These are phyloP conservation scores for Coemansia sp. DNA, from an alignment of 192 early-diverging fungal species.

Conservation along the genomic window DNA sequence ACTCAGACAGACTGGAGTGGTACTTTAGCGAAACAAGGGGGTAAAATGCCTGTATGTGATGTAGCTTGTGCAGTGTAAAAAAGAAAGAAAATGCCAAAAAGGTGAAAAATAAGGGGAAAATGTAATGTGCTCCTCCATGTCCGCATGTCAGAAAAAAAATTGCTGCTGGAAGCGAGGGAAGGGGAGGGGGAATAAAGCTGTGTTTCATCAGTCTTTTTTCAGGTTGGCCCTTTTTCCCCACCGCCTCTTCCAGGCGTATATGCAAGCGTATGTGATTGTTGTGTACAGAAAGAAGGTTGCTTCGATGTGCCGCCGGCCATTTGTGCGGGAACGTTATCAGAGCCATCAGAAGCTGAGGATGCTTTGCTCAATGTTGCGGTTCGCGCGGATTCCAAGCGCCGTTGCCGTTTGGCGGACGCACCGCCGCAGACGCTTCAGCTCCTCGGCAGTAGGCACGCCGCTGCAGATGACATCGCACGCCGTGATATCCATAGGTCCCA, in stretches of 20 bases:
- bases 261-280: not conserved
- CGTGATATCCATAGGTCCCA: conserved; percentile 53
- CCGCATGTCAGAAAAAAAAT: conserved; percentile 1
- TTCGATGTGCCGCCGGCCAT: not conserved
- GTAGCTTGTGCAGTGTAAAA: not conserved
- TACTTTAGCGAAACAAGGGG: not conserved
- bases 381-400: conserved; percentile 45
- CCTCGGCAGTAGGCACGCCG: conserved; percentile 33
- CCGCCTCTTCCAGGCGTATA: not conserved
- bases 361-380: conserved; percentile 52
- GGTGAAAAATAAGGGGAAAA: not conserved
- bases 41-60: not conserved
- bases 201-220: conserved; percentile 1
- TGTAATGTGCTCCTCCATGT: not conserved
- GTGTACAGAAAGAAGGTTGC: not conserved
- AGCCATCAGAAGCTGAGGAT: conserved; percentile 17
- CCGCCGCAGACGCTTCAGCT: conserved; percentile 47
- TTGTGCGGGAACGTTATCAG: no score
- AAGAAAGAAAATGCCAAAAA: not conserved
- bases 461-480: conserved; percentile 55
- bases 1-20: not conserved
- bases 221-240: not conserved
- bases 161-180: not conserved
- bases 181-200: not conserved
- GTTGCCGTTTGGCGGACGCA: conserved; percentile 43